Evolutionary conservation across 1,284 basidiomycete genomes (phyloP).

Genomic region (Grifola frondosa): DNA sequence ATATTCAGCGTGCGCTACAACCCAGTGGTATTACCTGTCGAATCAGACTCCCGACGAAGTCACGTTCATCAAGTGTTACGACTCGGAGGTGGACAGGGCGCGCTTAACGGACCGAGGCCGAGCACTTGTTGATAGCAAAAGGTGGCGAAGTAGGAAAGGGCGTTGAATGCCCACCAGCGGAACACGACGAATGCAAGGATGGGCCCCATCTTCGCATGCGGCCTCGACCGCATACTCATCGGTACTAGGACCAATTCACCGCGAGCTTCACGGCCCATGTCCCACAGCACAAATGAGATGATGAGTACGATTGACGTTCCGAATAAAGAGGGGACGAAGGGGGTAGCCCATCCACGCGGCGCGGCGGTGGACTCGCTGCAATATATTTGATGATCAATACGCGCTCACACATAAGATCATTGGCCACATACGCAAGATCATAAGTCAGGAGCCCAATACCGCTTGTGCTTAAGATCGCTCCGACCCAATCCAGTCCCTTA

Average conservation of each 20-base stretch:
- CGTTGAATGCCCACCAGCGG: slow-evolving; percentile 35
- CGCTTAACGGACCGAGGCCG: slow-evolving; percentile 40
- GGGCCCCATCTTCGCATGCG: slow-evolving; percentile 31
- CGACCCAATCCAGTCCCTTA: slow-evolving; percentile 38
- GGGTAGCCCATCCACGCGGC: slow-evolving; percentile 34
- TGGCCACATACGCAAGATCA: slow-evolving; percentile 35
- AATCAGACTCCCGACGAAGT: slow-evolving; percentile 48
- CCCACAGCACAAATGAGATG: slow-evolving; percentile 32
- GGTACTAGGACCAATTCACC: slow-evolving; percentile 34
- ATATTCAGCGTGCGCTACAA: slow-evolving; percentile 39
- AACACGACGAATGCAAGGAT: slow-evolving; percentile 34
- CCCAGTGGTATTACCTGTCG: slow-evolving; percentile 48
- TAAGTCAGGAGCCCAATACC: slow-evolving; percentile 35
- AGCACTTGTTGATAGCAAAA: slow-evolving; percentile 37
- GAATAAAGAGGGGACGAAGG: slow-evolving; percentile 32
- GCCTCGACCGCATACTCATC: slow-evolving; percentile 35
- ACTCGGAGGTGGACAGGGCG: slow-evolving; percentile 40
- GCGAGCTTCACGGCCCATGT: slow-evolving; percentile 30
- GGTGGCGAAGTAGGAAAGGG: slow-evolving; percentile 30
- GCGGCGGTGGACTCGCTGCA: slow-evolving; percentile 33
- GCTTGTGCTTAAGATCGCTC: slow-evolving; percentile 32
- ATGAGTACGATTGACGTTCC: slow-evolving; percentile 31
- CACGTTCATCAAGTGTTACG: slow-evolving; percentile 49
- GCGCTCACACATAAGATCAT: not conserved
- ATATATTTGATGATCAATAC: not conserved